phyloP scores from a whole-genome alignment of 208 protist genomes.

The Acanthamoeba rhysodes region DNA sequence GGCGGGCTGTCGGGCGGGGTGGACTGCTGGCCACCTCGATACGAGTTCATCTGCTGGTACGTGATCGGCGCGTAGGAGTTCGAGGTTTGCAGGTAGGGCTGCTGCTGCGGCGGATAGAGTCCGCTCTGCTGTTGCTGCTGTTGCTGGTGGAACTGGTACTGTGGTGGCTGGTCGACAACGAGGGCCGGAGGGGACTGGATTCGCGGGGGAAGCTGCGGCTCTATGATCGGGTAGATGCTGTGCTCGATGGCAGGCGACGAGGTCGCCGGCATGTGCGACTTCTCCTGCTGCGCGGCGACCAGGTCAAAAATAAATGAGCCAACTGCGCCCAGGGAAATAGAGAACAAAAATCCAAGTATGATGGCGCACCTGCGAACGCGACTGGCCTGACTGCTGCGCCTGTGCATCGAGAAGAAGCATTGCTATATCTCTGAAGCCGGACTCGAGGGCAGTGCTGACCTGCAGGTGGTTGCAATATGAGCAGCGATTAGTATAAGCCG shows the following conservation, averaged over 20 bases:
- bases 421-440: conserved; percentile 7
- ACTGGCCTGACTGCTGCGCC: conserved; percentile 37
- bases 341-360: too few species aligned
- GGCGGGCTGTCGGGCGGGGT: conserved; percentile 31
- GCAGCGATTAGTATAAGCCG: neutral
- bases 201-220: conserved; percentile 21
- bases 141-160: neutral
- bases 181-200: neutral
- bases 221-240: conserved; percentile 8
- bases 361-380: neutral
- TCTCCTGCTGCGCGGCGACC: neutral
- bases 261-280: neutral
- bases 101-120: conserved; percentile 21
- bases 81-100: neutral
- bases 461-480: neutral
- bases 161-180: neutral
- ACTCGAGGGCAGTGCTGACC: conserved; percentile 50
- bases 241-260: conserved; percentile 36
- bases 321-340: too few species aligned
- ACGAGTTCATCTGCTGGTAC: conserved; percentile 38
- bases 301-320: too few species aligned
- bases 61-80: conserved; percentile 3
- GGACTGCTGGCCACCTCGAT: neutral
- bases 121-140: neutral
- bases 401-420: conserved; percentile 48